A percentile compares a stretch with the other conserved stretches of the same genome.
Conservation (phyloP, 2,329 filamentous ascomycete species). For the Nemania serpens region DNA sequence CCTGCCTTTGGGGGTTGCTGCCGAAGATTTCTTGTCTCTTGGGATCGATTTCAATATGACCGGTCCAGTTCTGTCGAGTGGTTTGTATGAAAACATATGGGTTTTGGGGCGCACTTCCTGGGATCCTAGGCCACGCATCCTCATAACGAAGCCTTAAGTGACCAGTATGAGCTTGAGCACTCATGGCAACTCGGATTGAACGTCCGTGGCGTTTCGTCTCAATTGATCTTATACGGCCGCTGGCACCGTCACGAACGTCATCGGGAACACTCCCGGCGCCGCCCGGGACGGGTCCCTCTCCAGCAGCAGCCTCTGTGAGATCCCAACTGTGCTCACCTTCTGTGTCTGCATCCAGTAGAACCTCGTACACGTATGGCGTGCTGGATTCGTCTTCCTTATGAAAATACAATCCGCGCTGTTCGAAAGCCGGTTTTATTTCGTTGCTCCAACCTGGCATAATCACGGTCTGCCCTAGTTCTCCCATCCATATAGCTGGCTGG, state of each 20-base stretch:
- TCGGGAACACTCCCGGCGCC: conserved; percentile 46
- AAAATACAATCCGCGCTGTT: conserved; percentile 48
- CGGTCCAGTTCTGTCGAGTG: conserved; percentile 52
- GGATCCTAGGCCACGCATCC: not conserved
- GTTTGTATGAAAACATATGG: conserved; percentile 51
- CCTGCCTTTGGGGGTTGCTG: conserved; percentile 52
- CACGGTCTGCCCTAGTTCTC: conserved; percentile 52
- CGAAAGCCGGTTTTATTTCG: conserved; percentile 43
- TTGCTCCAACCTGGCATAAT: conserved; percentile 46
- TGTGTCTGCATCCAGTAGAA: conserved; percentile 46
- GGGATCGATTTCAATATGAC: conserved; percentile 46
- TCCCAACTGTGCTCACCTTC: conserved; percentile 42
- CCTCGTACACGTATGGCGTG: conserved; percentile 53
- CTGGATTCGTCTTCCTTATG: conserved; percentile 49
- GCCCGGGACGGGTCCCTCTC: conserved; percentile 45
- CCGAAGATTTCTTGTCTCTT: conserved; percentile 46
- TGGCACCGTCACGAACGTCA: conserved; percentile 45
- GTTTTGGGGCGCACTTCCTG: conserved; percentile 8
- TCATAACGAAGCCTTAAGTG: conserved; percentile 48
- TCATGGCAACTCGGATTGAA: conserved; percentile 44
- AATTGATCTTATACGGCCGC: conserved; percentile 43
- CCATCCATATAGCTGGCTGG: conserved; percentile 59
- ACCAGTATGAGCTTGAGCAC: conserved; percentile 49
- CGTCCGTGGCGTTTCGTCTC: conserved; percentile 23
- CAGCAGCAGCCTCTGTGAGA: conserved; percentile 41